Evolutionary conservation across 2,329 filamentous ascomycete species (phyloP), one percentile per base, ranked within the genome.

Genomic region (Chrysosporium keratinophilum): DNA sequence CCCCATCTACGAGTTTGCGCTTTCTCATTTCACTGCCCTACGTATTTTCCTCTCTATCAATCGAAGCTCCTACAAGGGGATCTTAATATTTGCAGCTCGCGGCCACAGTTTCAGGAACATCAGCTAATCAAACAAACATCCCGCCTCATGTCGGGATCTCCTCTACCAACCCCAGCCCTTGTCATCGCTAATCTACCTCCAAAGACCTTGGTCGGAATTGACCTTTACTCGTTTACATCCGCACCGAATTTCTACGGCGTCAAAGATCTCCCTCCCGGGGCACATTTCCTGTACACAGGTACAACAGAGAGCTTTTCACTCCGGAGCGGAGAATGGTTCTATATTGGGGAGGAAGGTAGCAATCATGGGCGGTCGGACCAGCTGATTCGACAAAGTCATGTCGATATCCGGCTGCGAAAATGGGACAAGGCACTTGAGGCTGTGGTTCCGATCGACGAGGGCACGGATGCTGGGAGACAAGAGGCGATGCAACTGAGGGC

Each of bases 321-420:
- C 28, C 74, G 81, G n/a, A 76, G 79, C 54, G 81, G 81, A 9
- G 72, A 76, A 34, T 84, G 81, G 81, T 78, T 83, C 62, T 72
- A 75, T 47, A 71, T 82, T 19, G 68, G 58, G 20, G 47, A 43
- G 35, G 39, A 57, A n/a, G n/a, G n/a, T 19, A 56, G 55, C 15
- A 17, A 57, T 20, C 52, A 49, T 42, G 56, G 57, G 15, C 19
- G 1, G 4, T 20, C 41, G 12, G 5, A 23, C 11, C 35, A 49
- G 33, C 56, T 58, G 15, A 58, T 56, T n/a, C 61, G 59, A 9
- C 53, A 58, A 17, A 60, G 62, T 1, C 7, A 49, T 20, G 65
- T 74, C 43, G 69, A 80, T 1, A 73, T 81, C 52, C 59, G 68
- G 5, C 68, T 83, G 42, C 76, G 79, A 64, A 77, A 74, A 68